phyloP scores from a whole-genome alignment of 1,139 yeast species.

The Suhomyces bolitotheri region DNA sequence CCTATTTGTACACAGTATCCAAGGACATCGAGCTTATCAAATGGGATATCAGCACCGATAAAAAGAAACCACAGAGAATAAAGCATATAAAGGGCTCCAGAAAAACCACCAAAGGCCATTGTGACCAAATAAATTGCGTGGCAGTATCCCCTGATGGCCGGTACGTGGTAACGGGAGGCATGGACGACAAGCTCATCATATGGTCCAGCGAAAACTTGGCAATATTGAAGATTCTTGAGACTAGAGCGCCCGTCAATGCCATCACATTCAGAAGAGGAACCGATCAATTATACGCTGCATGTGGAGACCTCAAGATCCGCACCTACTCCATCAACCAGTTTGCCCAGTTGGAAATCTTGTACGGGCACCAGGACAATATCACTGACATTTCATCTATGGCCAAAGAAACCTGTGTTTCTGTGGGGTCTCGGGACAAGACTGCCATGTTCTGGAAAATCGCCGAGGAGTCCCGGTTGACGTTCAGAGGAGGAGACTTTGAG shows the following conservation, averaged over 20 bases:
- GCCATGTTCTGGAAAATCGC: conserved; percentile 96
- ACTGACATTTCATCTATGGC: conserved; percentile 76
- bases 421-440: conserved; percentile 91
- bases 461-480: conserved; percentile 90
- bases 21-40: conserved; percentile 81
- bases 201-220: conserved; percentile 84
- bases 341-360: conserved; percentile 84
- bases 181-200: conserved; percentile 73
- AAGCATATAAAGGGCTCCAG: conserved; percentile 68
- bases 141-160: conserved; percentile 89
- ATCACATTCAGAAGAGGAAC: conserved; percentile 76
- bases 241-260: conserved; percentile 72
- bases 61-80: conserved; percentile 53
- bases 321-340: conserved; percentile 83
- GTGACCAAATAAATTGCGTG: conserved; percentile 70
- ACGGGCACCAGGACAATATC: conserved; percentile 93
- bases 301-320: conserved; percentile 88
- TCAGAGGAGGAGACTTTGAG: conserved; percentile 79
- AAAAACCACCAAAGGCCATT: conserved; percentile 63
- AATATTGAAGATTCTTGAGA: conserved; percentile 73
- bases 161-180: conserved; percentile 87
- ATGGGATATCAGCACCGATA: conserved; percentile 49
- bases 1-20: conserved; percentile 75
- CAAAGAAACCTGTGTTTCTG: conserved; percentile 91
- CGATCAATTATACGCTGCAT: conserved; percentile 87